phyloP scores from a whole-genome alignment of 768 basidiomycete species.

The Boletus pseudopeckii region DNA sequence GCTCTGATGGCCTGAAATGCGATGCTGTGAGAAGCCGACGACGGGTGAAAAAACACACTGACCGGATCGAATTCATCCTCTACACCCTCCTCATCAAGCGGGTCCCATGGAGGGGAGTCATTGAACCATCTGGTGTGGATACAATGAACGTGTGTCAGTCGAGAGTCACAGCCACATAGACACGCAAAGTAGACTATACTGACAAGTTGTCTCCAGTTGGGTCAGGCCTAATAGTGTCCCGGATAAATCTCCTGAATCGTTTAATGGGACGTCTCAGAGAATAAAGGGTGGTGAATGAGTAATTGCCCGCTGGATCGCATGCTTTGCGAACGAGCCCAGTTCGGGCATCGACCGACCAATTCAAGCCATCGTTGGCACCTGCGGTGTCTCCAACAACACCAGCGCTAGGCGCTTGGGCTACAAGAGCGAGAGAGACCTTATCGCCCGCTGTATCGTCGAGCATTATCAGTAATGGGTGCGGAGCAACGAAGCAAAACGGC shows the following conservation, averaged over 20 bases:
- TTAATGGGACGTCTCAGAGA: constrained; percentile 13
- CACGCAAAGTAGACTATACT: not conserved
- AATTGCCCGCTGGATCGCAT: constrained; percentile 9
- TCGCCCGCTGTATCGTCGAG: constrained; percentile 15
- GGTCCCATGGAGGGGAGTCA: constrained; percentile 23
- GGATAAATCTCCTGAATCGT: constrained; percentile 10
- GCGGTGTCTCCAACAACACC: not conserved
- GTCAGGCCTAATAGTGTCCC: constrained; percentile 10
- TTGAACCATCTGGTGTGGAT: constrained; percentile 18
- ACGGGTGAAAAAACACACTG: not conserved
- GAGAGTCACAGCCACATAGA: too few species aligned
- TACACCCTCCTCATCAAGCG: constrained; percentile 24
- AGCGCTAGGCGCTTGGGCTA: constrained; percentile 6
- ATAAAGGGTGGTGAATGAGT: constrained; percentile 20
- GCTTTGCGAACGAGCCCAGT: constrained; percentile 20
- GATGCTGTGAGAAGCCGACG: not conserved
- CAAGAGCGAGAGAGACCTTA: constrained; percentile 20
- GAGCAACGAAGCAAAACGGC: not conserved
- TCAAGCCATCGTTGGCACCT: not conserved
- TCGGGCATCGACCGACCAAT: constrained; percentile 19
- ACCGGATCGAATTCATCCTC: constrained; percentile 21
- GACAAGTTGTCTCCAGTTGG: constrained; percentile 19
- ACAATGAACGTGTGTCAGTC: not conserved
- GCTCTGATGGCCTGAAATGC: not conserved
- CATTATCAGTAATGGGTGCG: not conserved